These are phyloP conservation scores for Asterochloris sp. DNA, from an alignment of 139 green algal species.

Conservation along the genomic window DNA sequence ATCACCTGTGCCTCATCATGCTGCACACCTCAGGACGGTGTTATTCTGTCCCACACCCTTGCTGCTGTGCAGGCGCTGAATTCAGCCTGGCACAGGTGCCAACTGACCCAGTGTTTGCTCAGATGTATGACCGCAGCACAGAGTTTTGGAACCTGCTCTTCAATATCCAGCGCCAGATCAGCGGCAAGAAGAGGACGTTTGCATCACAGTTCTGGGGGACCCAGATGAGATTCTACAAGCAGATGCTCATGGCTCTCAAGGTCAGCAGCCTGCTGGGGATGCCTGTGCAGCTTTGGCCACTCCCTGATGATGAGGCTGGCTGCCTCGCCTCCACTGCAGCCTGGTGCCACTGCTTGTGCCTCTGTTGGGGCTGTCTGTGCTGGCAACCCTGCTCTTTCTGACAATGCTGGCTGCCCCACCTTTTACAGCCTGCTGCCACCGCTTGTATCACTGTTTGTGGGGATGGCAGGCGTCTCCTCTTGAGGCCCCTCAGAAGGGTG, in stretches of 20 bases:
- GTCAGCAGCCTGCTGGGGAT: conserved; percentile 24
- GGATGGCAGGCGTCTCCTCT: too few relatives aligned
- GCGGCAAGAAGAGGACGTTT: conserved; percentile 15
- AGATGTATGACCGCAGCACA: conserved; percentile 63
- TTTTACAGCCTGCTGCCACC: neutral
- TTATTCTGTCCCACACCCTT: too few relatives aligned
- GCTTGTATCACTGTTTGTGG: too few relatives aligned
- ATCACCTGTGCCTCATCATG: too few relatives aligned
- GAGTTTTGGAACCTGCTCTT: conserved; percentile 66
- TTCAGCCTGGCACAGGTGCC: conserved; percentile 64
- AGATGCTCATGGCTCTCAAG: conserved; percentile 83
- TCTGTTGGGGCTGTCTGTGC: too few relatives aligned
- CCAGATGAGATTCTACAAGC: conserved; percentile 71
- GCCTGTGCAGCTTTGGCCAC: too few relatives aligned
- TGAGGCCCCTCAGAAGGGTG: too few relatives aligned
- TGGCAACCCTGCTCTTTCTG: too few relatives aligned
- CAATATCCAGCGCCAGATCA: conserved; percentile 38
- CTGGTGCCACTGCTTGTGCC: too few relatives aligned
- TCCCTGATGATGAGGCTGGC: too few relatives aligned
- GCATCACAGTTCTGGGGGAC: conserved; percentile 50
- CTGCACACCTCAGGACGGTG: too few relatives aligned
- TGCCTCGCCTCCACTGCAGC: too few relatives aligned
- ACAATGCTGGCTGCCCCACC: neutral
- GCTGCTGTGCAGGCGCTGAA: conserved; percentile 46
- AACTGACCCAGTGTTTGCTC: conserved; percentile 55